These are phyloP conservation scores for Ogataea angusta DNA, from an alignment of 805 yeast genomes.

Conservation along the genomic window DNA sequence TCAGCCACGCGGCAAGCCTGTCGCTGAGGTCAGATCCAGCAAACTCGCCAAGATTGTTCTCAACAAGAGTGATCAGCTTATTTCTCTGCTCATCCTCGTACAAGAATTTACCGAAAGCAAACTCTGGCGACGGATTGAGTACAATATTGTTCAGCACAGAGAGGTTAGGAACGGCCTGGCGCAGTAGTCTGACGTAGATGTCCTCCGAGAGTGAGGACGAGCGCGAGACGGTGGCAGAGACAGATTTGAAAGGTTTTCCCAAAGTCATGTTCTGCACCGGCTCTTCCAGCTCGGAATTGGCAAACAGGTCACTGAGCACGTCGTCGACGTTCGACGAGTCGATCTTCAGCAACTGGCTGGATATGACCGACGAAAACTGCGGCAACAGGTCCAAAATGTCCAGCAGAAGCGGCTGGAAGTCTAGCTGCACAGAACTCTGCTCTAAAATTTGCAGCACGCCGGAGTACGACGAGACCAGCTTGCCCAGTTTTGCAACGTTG, in stretches of 20 bases:
- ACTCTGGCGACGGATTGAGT: slow-evolving; percentile 76
- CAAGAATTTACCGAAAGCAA: slow-evolving; percentile 76
- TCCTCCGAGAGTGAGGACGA: slow-evolving; percentile 31
- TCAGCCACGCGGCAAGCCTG: slow-evolving; percentile 67
- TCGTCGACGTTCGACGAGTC: slow-evolving; percentile 38
- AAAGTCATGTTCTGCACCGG: slow-evolving; percentile 65
- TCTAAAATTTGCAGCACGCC: slow-evolving; percentile 59
- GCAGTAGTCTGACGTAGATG: slow-evolving; percentile 71
- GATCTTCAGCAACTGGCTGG: slow-evolving; percentile 49
- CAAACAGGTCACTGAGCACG: slow-evolving; percentile 45
- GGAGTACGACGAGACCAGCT: slow-evolving; percentile 49
- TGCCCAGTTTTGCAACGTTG: slow-evolving; percentile 47
- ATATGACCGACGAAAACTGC: slow-evolving; percentile 48
- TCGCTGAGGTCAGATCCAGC: slow-evolving; percentile 49
- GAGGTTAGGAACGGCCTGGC: slow-evolving; percentile 54
- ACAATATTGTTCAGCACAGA: slow-evolving; percentile 50
- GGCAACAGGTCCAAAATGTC: slow-evolving; percentile 66
- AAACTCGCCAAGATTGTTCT: slow-evolving; percentile 43
- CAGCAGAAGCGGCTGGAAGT: slow-evolving; percentile 49
- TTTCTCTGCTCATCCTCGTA: slow-evolving; percentile 50
- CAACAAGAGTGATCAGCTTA: slow-evolving; percentile 42
- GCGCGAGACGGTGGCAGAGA: slow-evolving; percentile 17
- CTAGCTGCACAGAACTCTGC: slow-evolving; percentile 48
- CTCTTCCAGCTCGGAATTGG: slow-evolving; percentile 46
- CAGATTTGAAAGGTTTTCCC: slow-evolving; percentile 42